Percentiles rank a stretch among this genome's conserved stretches.
Evolutionary conservation across 2,329 filamentous ascomycete species (phyloP).

Genomic region (Penicillium sp.): DNA sequence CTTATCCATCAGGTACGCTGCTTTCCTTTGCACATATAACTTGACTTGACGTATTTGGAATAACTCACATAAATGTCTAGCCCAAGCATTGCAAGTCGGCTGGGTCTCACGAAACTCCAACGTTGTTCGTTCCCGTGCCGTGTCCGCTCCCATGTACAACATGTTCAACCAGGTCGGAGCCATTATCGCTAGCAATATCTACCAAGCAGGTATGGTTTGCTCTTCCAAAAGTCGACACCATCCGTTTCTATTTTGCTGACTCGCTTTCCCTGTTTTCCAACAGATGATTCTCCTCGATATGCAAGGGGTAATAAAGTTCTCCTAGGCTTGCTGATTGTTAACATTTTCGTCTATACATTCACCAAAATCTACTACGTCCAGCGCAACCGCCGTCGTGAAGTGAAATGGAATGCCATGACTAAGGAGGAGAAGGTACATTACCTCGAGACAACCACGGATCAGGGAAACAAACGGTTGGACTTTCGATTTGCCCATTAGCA

Average conservation of each 20-base stretch:
- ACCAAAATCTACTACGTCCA: conserved; percentile 27
- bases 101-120: conserved; percentile 39
- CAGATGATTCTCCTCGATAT: conserved; percentile 53
- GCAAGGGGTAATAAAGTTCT: conserved; percentile 49
- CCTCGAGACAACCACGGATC: conserved; percentile 47
- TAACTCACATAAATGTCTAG: conserved; percentile 23
- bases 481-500: no score
- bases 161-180: background rate
- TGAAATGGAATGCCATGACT: conserved; percentile 44
- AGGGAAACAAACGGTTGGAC: conserved; percentile 52
- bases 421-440: conserved; percentile 48
- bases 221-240: no score
- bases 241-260: no score
- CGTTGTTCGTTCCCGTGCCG: conserved; percentile 35
- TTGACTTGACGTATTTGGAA: no score
- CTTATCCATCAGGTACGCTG: conserved; percentile 45
- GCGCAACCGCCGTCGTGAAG: conserved; percentile 32
- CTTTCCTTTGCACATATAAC: no score
- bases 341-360: conserved; percentile 47
- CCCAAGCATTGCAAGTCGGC: conserved; percentile 51
- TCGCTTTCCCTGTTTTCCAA: background rate
- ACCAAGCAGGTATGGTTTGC: background rate
- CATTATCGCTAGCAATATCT: background rate
- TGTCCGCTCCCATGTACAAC: conserved; percentile 28
- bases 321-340: conserved; percentile 47